phyloP scores from a whole-genome alignment of 352 stramenopile genomes.

The Phytophthora lateralis region DNA sequence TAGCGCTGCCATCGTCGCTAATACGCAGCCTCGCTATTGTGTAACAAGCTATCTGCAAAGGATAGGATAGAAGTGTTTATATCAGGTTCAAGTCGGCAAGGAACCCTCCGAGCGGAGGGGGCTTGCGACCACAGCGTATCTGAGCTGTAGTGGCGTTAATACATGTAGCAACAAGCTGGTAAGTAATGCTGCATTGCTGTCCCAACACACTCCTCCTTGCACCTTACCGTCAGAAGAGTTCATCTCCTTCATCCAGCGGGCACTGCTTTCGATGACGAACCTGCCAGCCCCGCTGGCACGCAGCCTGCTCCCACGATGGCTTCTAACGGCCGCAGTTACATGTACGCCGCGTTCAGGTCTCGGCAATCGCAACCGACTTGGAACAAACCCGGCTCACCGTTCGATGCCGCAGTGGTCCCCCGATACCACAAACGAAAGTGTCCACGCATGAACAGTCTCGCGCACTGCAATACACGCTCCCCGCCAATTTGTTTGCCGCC shows the following conservation, averaged over 20 bases:
- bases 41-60: not conserved
- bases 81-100: not conserved
- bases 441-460: not conserved
- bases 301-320: not conserved
- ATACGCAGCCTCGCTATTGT: not conserved
- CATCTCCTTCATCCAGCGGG: not conserved
- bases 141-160: not conserved
- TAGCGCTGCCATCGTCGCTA: no score
- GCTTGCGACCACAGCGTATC: not conserved
- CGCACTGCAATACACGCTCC: not conserved
- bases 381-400: not conserved
- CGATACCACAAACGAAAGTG: not conserved
- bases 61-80: not conserved
- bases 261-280: not conserved
- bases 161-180: not conserved
- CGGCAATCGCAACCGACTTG: not conserved
- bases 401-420: no score
- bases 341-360: not conserved
- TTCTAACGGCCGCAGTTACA: conserved; percentile 4
- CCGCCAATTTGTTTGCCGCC: not conserved
- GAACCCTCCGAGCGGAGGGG: not conserved
- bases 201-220: not conserved
- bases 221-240: not conserved
- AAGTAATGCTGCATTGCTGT: not conserved
- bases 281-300: not conserved